Evolutionary conservation across 2,329 filamentous ascomycete genomes (phyloP).

Genomic region (Alternaria ethzedia): DNA sequence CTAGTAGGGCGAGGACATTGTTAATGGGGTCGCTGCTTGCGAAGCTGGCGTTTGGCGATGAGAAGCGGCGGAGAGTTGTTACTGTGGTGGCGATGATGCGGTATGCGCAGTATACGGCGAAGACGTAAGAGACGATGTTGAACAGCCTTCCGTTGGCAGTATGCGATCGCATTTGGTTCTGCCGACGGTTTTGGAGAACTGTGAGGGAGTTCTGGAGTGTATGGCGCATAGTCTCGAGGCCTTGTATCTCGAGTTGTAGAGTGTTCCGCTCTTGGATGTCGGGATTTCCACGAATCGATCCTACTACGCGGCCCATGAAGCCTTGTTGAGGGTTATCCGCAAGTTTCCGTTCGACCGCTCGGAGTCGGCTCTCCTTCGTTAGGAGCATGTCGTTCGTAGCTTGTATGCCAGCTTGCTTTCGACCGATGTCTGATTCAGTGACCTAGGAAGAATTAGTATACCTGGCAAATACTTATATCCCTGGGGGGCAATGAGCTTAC

Average conservation of each 20-base stretch:
- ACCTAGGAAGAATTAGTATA: slow-evolving; percentile 49
- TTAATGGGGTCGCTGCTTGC: slow-evolving; percentile 81
- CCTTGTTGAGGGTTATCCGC: slow-evolving; percentile 58
- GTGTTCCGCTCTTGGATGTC: slow-evolving; percentile 60
- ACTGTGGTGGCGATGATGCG: slow-evolving; percentile 76
- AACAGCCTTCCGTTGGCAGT: slow-evolving; percentile 71
- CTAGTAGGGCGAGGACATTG: slow-evolving; percentile 78
- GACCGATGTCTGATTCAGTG: slow-evolving; percentile 74
- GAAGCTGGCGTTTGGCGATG: slow-evolving; percentile 60
- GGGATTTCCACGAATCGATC: slow-evolving; percentile 69
- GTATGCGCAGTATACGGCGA: slow-evolving; percentile 84
- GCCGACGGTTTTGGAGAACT: slow-evolving; percentile 67
- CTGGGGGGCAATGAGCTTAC: slow-evolving; percentile 38
- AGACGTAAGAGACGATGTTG: slow-evolving; percentile 68
- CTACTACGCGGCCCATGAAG: slow-evolving; percentile 76
- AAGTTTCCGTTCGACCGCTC: slow-evolving; percentile 71
- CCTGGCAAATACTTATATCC: neutral
- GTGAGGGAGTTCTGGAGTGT: slow-evolving; percentile 71
- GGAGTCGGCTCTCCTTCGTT: slow-evolving; percentile 75
- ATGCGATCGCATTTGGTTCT: slow-evolving; percentile 69
- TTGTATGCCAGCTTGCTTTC: slow-evolving; percentile 79
- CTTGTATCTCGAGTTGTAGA: slow-evolving; percentile 76
- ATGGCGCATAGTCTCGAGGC: slow-evolving; percentile 79
- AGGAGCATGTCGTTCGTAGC: slow-evolving; percentile 80
- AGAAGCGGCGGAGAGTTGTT: slow-evolving; percentile 68